Evolutionary conservation across 2,329 filamentous ascomycete genomes (phyloP).

Genomic region (Penicillium expansum): DNA sequence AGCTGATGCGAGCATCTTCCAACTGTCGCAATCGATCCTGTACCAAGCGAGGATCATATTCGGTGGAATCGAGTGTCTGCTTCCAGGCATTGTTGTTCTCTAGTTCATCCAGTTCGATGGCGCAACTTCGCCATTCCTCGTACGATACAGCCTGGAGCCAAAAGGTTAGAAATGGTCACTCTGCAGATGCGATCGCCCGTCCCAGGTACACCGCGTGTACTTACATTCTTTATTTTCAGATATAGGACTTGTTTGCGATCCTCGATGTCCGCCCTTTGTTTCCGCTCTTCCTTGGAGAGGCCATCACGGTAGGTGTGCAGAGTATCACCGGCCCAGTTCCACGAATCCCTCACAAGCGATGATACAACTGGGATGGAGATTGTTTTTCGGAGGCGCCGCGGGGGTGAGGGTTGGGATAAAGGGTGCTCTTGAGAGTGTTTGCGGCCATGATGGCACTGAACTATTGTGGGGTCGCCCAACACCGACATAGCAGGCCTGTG

Average conservation of each 20-base stretch:
- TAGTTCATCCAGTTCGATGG: slow-evolving; percentile 71
- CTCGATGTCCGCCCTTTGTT: slow-evolving; percentile 49
- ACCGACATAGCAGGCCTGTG: slow-evolving; percentile 33
- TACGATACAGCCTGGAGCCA: slow-evolving; percentile 61
- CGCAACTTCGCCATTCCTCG: slow-evolving; percentile 71
- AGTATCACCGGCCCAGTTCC: slow-evolving; percentile 37
- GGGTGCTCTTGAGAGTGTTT: slow-evolving; percentile 14
- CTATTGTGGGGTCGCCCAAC: slow-evolving; percentile 32
- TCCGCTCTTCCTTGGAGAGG: slow-evolving; percentile 52
- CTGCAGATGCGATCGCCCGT: slow-evolving; percentile 10
- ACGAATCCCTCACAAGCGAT: slow-evolving; percentile 34
- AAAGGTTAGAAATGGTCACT: slow-evolving; percentile 12
- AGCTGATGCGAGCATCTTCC: slow-evolving; percentile 67
- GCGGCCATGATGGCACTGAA: slow-evolving; percentile 28
- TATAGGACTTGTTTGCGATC: slow-evolving; percentile 63
- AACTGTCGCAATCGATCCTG: slow-evolving; percentile 68
- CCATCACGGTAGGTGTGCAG: slow-evolving; percentile 50
- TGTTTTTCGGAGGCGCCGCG: slow-evolving; percentile 24
- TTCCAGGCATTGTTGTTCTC: slow-evolving; percentile 86
- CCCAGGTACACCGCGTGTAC: slow-evolving; percentile 27
- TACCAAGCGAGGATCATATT: slow-evolving; percentile 71
- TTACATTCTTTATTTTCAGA: slow-evolving; percentile 63
- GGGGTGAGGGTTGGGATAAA: slow-evolving; percentile 6
- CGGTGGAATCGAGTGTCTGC: slow-evolving; percentile 59
- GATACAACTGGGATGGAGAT: slow-evolving; percentile 35